phyloP scores from a whole-genome alignment of 2,329 filamentous ascomycete species.

The Pyrenophora graminea region DNA sequence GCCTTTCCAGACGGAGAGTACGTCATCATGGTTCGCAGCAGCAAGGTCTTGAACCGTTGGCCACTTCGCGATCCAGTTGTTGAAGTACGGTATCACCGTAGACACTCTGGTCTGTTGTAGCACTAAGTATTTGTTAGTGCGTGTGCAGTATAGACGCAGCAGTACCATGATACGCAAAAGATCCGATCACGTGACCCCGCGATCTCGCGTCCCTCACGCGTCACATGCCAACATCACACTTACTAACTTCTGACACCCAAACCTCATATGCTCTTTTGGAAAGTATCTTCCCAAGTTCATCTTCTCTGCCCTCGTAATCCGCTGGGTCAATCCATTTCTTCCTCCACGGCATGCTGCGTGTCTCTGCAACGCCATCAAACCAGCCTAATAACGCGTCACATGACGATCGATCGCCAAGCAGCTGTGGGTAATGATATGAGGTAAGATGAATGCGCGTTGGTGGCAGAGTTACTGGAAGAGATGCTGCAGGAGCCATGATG shows the following conservation, averaged over 20 bases:
- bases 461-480: conserved; percentile 23
- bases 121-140: conserved; percentile 45
- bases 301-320: conserved; percentile 18
- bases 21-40: conserved; percentile 58
- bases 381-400: conserved; percentile 34
- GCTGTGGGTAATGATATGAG: conserved; percentile 39
- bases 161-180: not conserved
- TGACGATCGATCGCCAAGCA: conserved; percentile 21
- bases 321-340: conserved; percentile 60
- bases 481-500: conserved; percentile 19
- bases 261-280: conserved; percentile 66
- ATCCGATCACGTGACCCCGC: conserved; percentile 18
- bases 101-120: conserved; percentile 68
- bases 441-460: conserved; percentile 33
- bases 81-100: conserved; percentile 67
- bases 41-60: conserved; percentile 63
- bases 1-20: conserved; percentile 63
- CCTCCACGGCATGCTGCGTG: conserved; percentile 50
- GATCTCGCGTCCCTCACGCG: not conserved
- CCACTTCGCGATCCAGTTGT: conserved; percentile 64
- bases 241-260: conserved; percentile 67
- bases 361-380: conserved; percentile 38
- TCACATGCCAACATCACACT: conserved; percentile 17
- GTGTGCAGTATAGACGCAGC: not conserved
- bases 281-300: conserved; percentile 48